phyloP scores from a whole-genome alignment of 2,329 filamentous ascomycete species.

The Leptographium radiaticola region DNA sequence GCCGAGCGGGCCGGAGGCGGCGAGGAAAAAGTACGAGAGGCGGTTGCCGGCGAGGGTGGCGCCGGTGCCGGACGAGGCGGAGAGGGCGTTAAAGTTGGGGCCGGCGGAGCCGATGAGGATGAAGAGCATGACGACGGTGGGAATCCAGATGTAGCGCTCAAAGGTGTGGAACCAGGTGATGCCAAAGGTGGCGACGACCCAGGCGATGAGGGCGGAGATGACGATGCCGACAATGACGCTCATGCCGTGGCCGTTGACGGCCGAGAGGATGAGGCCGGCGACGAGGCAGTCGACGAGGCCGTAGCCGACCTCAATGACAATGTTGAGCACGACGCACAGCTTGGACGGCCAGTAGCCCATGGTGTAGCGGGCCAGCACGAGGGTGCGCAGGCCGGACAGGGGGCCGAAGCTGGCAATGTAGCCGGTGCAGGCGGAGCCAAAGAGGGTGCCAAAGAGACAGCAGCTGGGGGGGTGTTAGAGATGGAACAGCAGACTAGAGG shows the following conservation, averaged over 20 bases:
- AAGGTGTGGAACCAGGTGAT: constrained; percentile 57
- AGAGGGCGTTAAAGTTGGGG: constrained; percentile 41
- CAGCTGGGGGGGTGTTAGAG: constrained; percentile 2
- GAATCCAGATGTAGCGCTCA: constrained; percentile 52
- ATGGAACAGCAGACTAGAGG: not conserved
- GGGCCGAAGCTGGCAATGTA: constrained; percentile 9
- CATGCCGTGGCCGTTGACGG: constrained; percentile 42
- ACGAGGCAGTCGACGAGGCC: constrained; percentile 49
- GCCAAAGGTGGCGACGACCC: constrained; percentile 53
- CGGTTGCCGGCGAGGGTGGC: constrained; percentile 41
- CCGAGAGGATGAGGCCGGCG: constrained; percentile 56
- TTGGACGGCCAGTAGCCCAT: constrained; percentile 22
- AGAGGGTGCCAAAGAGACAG: constrained; percentile 8
- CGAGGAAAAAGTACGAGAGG: constrained; percentile 59
- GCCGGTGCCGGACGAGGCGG: constrained; percentile 33
- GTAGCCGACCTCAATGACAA: constrained; percentile 19
- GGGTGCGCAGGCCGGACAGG: constrained; percentile 6
- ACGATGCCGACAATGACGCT: constrained; percentile 55
- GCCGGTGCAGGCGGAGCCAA: constrained; percentile 7
- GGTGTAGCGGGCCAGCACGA: constrained; percentile 15
- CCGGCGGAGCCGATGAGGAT: constrained; percentile 50
- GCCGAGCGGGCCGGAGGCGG: constrained; percentile 49
- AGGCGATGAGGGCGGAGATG: constrained; percentile 48
- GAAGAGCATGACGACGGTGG: constrained; percentile 46
- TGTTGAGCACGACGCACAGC: constrained; percentile 16